Evolutionary conservation across 768 basidiomycete species (phyloP), one percentile per base, ranked within the genome.

Genomic region (Jaapia argillacea): DNA sequence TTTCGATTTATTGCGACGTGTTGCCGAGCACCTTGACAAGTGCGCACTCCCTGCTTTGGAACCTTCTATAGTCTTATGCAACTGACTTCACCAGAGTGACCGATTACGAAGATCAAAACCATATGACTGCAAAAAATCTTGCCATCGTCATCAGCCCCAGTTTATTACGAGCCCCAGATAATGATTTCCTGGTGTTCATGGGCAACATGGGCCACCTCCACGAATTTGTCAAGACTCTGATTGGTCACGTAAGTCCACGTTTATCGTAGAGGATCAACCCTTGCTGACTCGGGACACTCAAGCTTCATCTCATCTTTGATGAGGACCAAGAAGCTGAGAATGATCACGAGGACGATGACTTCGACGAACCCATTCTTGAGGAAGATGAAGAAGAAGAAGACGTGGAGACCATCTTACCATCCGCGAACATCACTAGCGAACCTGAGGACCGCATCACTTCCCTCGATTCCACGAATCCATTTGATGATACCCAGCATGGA

Each of bases 91-190:
- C 4, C 54, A 85, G 85, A 55, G 84, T 90, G n/a, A 85, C 86
- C 3, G 86, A 90, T 55, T 86, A 73, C 60, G 87, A 91, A 56
- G 87, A 90, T 45, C 73, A 79, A 40, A 92, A 90, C 52, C 88
- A 91, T 47, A 92, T 92, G 89, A 86, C 84, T 2, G 79, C 85
- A 1, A 81, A 89, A 50, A 79, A 83, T 5, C 68, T 92, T 3
- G 81, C 89, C 0, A 88, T 89, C 42, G 86, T 90, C 14, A 89
- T 90, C 60, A 85, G 85, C 48, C 86, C 85, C 4, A 88, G 86
- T 55, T 60, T 89, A 38, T 57, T 87, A 41, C 78, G 85, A 16
- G 80, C 85, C 3, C 84, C 83, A 2, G 77, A 82, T 54, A 85
- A 84, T 47, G 81, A 86, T 55, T 82, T 87, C 60, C 76, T 72